phyloP scores from a whole-genome alignment of 208 protist genomes.

The Crithidia fasciculata region DNA sequence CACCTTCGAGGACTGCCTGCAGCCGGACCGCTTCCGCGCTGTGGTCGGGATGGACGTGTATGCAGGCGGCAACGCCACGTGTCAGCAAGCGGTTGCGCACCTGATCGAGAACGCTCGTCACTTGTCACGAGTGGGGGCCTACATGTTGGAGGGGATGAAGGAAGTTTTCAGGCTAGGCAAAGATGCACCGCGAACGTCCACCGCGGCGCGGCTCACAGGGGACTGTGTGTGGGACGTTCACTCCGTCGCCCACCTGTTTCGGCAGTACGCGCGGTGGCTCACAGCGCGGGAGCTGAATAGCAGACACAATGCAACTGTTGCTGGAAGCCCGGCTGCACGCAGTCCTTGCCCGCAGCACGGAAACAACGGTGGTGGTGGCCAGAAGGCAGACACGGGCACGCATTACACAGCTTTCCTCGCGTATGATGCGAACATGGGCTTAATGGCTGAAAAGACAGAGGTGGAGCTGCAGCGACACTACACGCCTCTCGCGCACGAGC shows the following conservation, averaged over 20 bases:
- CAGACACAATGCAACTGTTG: too few relatives aligned
- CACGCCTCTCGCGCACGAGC: neutral
- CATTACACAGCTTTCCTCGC: conserved; percentile 17
- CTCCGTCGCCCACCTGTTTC: conserved; percentile 14
- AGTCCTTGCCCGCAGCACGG: neutral
- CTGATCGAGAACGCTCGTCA: conserved; percentile 2
- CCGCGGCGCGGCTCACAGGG: conserved; percentile 12
- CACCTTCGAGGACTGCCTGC: conserved; percentile 15
- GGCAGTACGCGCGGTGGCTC: conserved; percentile 15
- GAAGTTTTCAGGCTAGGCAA: neutral
- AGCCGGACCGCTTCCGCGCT: conserved; percentile 7
- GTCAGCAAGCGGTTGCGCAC: conserved; percentile 18
- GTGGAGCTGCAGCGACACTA: conserved; percentile 14
- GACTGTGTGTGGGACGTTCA: conserved; percentile 20
- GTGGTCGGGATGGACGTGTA: conserved; percentile 18
- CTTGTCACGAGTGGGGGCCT: conserved; percentile 4
- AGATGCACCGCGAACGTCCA: neutral
- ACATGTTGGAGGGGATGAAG: conserved; percentile 15
- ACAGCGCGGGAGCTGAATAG: too few relatives aligned
- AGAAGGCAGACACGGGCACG: neutral
- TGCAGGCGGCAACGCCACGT: conserved; percentile 19
- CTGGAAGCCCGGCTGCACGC: too few relatives aligned
- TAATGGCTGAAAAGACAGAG: conserved; percentile 10
- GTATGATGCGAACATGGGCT: conserved; percentile 19
- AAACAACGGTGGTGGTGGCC: neutral